Evolutionary conservation across 2,329 filamentous ascomycete genomes (phyloP).

Genomic region (Colletotrichum aenigma): DNA sequence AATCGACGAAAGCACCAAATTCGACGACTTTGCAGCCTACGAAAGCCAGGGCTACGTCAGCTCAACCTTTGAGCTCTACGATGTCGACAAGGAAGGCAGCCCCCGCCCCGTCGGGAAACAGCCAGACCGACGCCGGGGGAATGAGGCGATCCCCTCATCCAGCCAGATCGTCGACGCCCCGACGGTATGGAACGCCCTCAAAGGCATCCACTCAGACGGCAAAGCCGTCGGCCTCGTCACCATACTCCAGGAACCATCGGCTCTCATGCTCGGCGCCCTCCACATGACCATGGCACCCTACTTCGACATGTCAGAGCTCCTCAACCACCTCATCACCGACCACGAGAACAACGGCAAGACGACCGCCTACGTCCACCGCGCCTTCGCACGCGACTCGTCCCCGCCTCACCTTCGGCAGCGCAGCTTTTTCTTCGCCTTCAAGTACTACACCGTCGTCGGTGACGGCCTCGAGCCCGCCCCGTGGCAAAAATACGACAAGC

Average conservation of each 20-base stretch:
- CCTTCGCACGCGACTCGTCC: conserved; percentile 37
- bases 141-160: conserved; percentile 36
- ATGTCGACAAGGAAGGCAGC: conserved; percentile 51
- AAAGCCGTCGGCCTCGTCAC: conserved; percentile 60
- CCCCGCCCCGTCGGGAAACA: conserved; percentile 29
- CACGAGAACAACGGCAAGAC: conserved; percentile 45
- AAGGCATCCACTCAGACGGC: conserved; percentile 37
- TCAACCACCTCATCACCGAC: conserved; percentile 57
- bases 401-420: conserved; percentile 53
- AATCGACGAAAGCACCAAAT: conserved; percentile 32
- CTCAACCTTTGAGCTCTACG: conserved; percentile 62
- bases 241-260: conserved; percentile 64
- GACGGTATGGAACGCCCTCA: conserved; percentile 46
- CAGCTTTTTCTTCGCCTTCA: conserved; percentile 67
- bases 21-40: conserved; percentile 37
- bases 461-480: conserved; percentile 59
- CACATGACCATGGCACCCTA: conserved; percentile 61
- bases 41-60: conserved; percentile 46
- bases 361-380: conserved; percentile 53
- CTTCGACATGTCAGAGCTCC: conserved; percentile 68
- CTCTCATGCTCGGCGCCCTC: conserved; percentile 62
- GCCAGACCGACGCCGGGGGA: conserved; percentile 16
- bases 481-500: conserved; percentile 62
- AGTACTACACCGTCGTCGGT: conserved; percentile 67
- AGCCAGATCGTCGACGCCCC: conserved; percentile 41